Percentiles rank a stretch among this genome's conserved stretches.
Conservation (phyloP, 2,329 filamentous ascomycete genomes). For the Fusarium keratoplasticum region DNA sequence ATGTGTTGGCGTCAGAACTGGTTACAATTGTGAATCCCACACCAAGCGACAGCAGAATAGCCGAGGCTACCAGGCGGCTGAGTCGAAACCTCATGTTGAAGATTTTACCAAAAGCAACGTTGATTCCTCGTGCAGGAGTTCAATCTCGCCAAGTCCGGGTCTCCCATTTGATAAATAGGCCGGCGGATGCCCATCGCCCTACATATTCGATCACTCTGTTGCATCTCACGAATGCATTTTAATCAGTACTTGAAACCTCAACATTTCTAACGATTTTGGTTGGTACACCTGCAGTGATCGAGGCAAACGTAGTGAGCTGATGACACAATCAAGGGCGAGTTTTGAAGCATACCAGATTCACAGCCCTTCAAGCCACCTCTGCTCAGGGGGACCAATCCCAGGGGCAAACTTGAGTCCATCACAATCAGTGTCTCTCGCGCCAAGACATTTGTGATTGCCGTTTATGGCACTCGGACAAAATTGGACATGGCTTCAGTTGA, state of each 20-base stretch:
- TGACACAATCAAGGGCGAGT: neutral
- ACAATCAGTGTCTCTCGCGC: neutral
- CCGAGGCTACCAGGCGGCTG: neutral
- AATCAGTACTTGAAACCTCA: neutral
- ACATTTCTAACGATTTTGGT: neutral
- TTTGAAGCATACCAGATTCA: neutral
- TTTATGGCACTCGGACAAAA: neutral
- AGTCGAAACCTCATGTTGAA: neutral
- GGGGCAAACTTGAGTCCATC: neutral
- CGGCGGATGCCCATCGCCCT: neutral
- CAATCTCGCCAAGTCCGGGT: neutral
- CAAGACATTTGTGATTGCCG: neutral
- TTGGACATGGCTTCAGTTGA: neutral
- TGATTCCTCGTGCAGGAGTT: neutral
- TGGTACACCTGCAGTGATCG: neutral
- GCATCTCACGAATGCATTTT: neutral
- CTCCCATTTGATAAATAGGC: neutral
- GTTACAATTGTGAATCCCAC: neutral
- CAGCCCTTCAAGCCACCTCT: neutral
- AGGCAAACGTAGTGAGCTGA: neutral
- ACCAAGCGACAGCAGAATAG: neutral
- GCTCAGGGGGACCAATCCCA: neutral
- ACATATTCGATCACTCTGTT: too few species aligned
- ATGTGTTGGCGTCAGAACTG: neutral
- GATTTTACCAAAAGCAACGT: neutral